Evolutionary conservation across 257 asterid genomes (phyloP), one percentile per base, ranked within the genome.

Genomic region (Eucommia ulmoides): DNA sequence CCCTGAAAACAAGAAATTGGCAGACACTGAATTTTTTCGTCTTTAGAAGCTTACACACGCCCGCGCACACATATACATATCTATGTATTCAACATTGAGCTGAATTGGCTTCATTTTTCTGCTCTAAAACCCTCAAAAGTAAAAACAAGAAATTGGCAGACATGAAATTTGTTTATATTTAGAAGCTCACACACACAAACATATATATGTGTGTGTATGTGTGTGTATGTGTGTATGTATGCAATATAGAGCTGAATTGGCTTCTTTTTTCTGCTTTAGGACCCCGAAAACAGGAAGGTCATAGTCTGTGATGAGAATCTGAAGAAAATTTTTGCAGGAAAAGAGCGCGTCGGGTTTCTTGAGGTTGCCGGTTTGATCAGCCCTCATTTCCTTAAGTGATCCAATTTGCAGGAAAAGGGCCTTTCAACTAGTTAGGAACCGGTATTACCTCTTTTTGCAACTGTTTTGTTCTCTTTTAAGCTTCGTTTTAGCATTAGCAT

Each of bases 291-390:
- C 80, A 82, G 80, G 86, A 82, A 82, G 68, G 76, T 82, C 44
- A 80, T 89, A 24, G 46, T 85, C 59, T 85, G 94, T 54, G 98
- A 89, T 53, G 98, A 85, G 73, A 76, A 85, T 71, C 88, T 89
- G 82, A 85, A 85, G 83, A 67, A 35, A 7, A 76, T 85, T 15
- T 76, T 91, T 25, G 81, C 42, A 16, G 92, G 83, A 46, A 80
- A 50, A 71, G 94, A 80, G 9, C 80, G 80, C 8, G 86, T 85
- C 1, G 96, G 94, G 73, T 89, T 89, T 70, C 94, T 85, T 46
- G 94, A 86, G 75, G 79, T 85, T 38, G 94, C 96, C 5, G 92
- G 96, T 42, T 71, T 86, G 81, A 74, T 86, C 19, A 85, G 19
- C 64, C 94, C 98, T 2, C 96, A 86, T 79, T 80, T 91, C 56